Conservation (phyloP, 176 grass and related monocot species). For the Secale cereale region DNA sequence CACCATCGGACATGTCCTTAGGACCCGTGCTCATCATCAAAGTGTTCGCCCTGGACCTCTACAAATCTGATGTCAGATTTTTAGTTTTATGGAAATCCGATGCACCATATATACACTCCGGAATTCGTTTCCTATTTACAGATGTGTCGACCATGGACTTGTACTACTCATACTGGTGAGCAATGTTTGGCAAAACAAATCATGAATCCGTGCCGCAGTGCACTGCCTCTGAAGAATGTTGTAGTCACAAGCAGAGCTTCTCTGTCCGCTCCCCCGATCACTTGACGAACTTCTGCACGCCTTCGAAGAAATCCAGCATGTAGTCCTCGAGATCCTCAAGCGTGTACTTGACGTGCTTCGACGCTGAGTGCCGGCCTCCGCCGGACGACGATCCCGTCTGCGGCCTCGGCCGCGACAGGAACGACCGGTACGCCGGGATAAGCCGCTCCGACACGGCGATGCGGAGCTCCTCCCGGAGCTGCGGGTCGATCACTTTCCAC, state of each 20-base stretch:
- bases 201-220: not conserved
- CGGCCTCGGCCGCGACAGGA: slow-evolving; percentile 45
- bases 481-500: slow-evolving; percentile 72
- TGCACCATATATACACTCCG: not conserved
- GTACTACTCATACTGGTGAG: not conserved
- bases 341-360: slow-evolving; percentile 72
- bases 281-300: slow-evolving; percentile 40
- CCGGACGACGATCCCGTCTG: slow-evolving; percentile 28
- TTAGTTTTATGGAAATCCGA: no score
- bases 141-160: not conserved
- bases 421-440: slow-evolving; percentile 84
- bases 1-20: no score
- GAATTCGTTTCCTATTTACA: slow-evolving; percentile 9
- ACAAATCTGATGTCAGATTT: no score
- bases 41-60: no score
- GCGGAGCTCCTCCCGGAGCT: slow-evolving; percentile 77
- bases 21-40: no score
- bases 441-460: slow-evolving; percentile 75
- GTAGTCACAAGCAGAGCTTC: not conserved
- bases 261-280: slow-evolving; percentile 15
- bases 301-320: slow-evolving; percentile 90
- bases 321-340: slow-evolving; percentile 79
- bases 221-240: no score
- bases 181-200: not conserved
- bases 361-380: slow-evolving; percentile 35